Conservation (phyloP, 208 protist species). For the Crithidia mellificae region DNA sequence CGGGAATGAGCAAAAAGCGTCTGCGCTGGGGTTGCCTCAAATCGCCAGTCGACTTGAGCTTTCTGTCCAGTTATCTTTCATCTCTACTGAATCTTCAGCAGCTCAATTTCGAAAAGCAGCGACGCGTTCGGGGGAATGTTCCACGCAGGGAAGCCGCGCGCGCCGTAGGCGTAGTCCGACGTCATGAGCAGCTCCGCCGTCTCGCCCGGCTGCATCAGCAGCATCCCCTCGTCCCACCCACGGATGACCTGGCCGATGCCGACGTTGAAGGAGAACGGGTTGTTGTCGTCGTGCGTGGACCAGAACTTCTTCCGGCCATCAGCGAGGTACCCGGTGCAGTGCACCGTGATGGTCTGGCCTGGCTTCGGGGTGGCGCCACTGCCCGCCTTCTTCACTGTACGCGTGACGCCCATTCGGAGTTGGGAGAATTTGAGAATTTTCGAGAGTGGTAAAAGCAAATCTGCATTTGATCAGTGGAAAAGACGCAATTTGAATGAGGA, state of each 20-base stretch:
- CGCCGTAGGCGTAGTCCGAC: slow-evolving; percentile 85
- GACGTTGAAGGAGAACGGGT: slow-evolving; percentile 91
- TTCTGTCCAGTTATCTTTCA: neutral
- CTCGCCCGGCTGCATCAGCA: slow-evolving; percentile 87
- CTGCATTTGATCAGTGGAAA: neutral
- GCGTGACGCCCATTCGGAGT: slow-evolving; percentile 72
- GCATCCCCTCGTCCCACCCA: slow-evolving; percentile 94
- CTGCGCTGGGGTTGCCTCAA: no score
- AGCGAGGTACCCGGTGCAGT: slow-evolving; percentile 89
- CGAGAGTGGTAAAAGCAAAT: slow-evolving; percentile 3
- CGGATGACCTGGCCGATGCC: slow-evolving; percentile 93
- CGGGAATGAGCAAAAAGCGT: no score
- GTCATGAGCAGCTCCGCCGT: slow-evolving; percentile 81
- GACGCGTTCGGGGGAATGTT: slow-evolving; percentile 77
- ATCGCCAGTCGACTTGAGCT: no score
- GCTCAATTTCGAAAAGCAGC: slow-evolving; percentile 90
- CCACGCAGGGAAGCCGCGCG: slow-evolving; percentile 87
- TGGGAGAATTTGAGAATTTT: slow-evolving; percentile 31
- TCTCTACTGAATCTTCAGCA: slow-evolving; percentile 65
- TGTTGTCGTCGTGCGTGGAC: slow-evolving; percentile 81
- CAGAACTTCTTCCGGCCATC: slow-evolving; percentile 90
- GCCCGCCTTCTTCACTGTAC: slow-evolving; percentile 66
- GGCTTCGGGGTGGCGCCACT: slow-evolving; percentile 56
- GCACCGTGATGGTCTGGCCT: slow-evolving; percentile 84
- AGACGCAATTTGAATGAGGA: no score